phyloP scores from a whole-genome alignment of 345 rosid species.

The Salix arbutifolia region DNA sequence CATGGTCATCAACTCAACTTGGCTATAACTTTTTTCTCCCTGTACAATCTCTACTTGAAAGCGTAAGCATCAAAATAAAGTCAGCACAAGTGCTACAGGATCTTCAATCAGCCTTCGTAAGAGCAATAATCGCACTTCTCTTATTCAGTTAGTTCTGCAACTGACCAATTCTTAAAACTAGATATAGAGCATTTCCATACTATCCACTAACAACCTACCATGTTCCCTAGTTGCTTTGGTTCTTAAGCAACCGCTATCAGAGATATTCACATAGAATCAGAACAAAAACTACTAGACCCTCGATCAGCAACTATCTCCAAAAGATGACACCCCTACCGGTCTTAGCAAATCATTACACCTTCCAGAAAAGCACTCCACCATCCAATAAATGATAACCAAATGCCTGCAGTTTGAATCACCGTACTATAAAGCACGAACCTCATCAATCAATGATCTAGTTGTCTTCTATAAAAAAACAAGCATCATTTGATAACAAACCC shows the following conservation, averaged over 20 bases:
- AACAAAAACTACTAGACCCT: background rate
- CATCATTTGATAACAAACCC: background rate
- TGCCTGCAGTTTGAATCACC: background rate
- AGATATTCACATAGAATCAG: background rate
- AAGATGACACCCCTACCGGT: background rate
- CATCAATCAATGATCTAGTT: background rate
- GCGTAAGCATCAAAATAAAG: background rate
- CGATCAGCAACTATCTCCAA: background rate
- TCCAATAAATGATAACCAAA: background rate
- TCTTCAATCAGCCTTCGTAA: conserved; percentile 10
- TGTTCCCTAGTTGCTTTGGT: background rate
- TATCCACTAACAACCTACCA: background rate
- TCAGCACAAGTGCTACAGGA: background rate
- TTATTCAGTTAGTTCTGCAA: background rate
- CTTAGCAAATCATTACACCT: background rate
- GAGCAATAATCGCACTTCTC: background rate
- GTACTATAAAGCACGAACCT: background rate
- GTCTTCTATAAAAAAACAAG: conserved; percentile 7
- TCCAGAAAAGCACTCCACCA: background rate
- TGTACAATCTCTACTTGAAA: background rate
- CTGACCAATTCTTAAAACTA: background rate
- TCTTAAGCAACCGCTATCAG: background rate
- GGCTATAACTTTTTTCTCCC: background rate
- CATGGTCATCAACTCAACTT: background rate
- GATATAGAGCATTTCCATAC: conserved; percentile 1